Base-by-base conservation (phyloP, 2,329 filamentous ascomycete species). In the Trichoderma pleuroti region DNA sequence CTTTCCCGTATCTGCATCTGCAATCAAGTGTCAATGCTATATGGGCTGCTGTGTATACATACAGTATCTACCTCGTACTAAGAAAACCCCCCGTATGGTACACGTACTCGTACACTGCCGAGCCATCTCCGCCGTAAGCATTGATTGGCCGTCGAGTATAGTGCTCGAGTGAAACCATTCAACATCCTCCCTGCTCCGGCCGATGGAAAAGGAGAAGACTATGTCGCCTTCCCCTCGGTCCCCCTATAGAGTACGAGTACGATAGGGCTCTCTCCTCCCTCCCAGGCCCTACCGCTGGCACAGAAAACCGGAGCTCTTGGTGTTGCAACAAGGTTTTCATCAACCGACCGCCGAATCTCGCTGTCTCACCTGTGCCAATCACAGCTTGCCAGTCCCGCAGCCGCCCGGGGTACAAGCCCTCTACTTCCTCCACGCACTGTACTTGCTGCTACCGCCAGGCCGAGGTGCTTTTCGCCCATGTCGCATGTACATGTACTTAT, bases 341-440 rank as follows among this genome's bases (percentile, higher is more conserved):
- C 65, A 36, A 68, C 65, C 65, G 56, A 46, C 39, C 56, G 65
- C 65, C 65, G 59, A 68, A 68, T 68, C 54, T 68, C 65, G 24
- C 46, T 39, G 46, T 56, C 28, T 61, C 26, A 28, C n/a, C 52
- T 36, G 65, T 61, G 34, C 56, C 65, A 68, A 68, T 61, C 65
- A 61, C 34, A 34, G n/a, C n/a, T n/a, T n/a, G n/a, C n/a, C n/a
- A 30, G 32, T 21, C 54, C 14, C 65, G 30, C n/a, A 60, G 56
- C 5, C 28, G 21, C 39, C 34, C 10, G 36, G 36, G 32, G 54
- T 34, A 57, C 49, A 39, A 24, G 18, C 36, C 28, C 28, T 12
- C 18, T 18, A 59, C 64, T 21, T 59, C 39, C 52, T 36, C 34
- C 54, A 67, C 64, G 24, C 64, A 59, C 64, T 67, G 64, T 67